Percentiles rank a stretch among this genome's conserved stretches.
These are phyloP conservation scores for Phytopythium delawarense DNA, from an alignment of 352 stramenopile genomes.

Conservation along the genomic window DNA sequence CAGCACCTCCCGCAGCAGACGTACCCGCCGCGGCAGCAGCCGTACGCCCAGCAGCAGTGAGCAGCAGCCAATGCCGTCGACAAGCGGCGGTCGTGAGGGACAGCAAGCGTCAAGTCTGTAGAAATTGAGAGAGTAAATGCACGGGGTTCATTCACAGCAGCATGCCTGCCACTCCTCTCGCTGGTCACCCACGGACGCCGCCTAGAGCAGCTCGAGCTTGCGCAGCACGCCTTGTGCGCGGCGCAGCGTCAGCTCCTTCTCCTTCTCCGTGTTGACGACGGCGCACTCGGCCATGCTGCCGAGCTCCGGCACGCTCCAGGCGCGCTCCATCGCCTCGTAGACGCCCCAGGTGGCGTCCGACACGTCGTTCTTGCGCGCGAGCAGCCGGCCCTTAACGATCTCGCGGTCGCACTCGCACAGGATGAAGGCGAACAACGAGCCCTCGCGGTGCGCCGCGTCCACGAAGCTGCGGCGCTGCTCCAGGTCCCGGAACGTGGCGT, in stretches of 20 bases:
- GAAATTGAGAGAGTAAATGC: constrained; percentile 6
- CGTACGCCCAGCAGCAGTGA: constrained; percentile 2
- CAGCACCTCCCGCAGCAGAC: neutral
- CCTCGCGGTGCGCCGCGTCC: constrained; percentile 32
- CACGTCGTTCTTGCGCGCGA: constrained; percentile 53
- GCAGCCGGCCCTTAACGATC: constrained; percentile 56
- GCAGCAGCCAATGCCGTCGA: neutral
- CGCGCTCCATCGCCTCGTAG: constrained; percentile 58
- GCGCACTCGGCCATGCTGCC: constrained; percentile 35
- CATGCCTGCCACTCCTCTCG: no score
- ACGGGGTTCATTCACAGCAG: neutral
- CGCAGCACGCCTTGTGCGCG: constrained; percentile 53
- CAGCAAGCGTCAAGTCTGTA: neutral
- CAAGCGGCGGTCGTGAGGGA: neutral
- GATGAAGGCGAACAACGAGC: constrained; percentile 45
- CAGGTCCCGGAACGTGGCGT: constrained; percentile 56
- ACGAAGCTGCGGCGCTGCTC: constrained; percentile 42
- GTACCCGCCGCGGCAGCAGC: neutral
- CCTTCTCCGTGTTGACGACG: constrained; percentile 67
- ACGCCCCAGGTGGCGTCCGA: constrained; percentile 70
- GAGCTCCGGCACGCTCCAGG: constrained; percentile 34
- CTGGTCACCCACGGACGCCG: no score
- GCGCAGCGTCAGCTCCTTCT: constrained; percentile 56
- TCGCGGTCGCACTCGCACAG: constrained; percentile 67
- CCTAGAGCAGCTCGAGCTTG: constrained; percentile 43